phyloP scores from a whole-genome alignment of 306 rosid genomes.

The Gillenia trifoliata region DNA sequence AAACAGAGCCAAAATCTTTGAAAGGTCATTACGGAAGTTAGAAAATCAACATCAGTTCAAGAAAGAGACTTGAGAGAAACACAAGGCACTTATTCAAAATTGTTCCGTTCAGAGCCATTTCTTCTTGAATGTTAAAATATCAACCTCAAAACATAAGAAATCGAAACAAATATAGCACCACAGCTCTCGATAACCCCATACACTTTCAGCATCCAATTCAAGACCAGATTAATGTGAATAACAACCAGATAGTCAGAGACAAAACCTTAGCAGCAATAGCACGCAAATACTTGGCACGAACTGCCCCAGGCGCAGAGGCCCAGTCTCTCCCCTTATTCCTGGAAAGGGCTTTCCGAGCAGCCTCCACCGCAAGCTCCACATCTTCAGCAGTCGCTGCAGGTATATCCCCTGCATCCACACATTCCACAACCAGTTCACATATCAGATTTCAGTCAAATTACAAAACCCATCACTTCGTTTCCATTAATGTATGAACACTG shows the following conservation, averaged over 20 bases:
- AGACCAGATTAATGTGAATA: background rate
- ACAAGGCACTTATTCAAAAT: background rate
- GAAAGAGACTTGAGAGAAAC: background rate
- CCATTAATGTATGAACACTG: background rate
- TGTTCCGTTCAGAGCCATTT: background rate
- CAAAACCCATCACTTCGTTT: background rate
- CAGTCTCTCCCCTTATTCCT: constrained; percentile 77
- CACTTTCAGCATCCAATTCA: background rate
- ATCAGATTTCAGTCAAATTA: background rate
- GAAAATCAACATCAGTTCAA: no score
- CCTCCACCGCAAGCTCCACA: constrained; percentile 77
- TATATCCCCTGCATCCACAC: constrained; percentile 48
- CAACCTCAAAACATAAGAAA: background rate
- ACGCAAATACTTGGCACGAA: constrained; percentile 86
- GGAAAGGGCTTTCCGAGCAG: constrained; percentile 65
- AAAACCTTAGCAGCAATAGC: constrained; percentile 85
- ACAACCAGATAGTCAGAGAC: background rate
- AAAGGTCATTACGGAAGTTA: background rate
- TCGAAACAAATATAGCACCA: background rate
- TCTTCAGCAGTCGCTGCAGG: constrained; percentile 94
- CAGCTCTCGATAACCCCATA: background rate
- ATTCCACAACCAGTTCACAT: constrained; percentile 9
- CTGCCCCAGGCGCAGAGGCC: constrained; percentile 71
- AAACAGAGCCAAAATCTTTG: background rate
- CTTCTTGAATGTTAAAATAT: background rate